Evolutionary conservation across 352 stramenopile genomes (phyloP), one percentile per base, ranked within the genome.

Genomic region (Phytophthora sojae): DNA sequence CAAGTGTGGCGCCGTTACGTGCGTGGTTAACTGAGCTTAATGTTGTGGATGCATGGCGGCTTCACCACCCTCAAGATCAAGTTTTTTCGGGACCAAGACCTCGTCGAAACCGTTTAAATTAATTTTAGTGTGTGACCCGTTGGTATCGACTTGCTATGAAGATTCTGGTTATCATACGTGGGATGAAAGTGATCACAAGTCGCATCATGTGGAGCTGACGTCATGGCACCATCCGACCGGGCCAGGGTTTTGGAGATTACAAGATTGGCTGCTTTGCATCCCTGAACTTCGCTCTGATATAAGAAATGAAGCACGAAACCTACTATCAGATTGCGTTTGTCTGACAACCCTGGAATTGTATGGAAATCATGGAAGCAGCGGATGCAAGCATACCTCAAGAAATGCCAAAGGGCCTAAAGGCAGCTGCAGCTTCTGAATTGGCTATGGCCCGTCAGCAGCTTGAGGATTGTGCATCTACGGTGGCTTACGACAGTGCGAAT

Each of bases 301-400:
- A 47, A 12, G 3, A 21, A 9, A 39, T 17, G 57, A 64, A 7
- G 44, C 42, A 1, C 30, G 55, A 45, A 32, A 23, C 4, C 44
- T 56, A 6, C 23, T 64, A 21, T 21, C 42, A 21, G 29, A 29
- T 30, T 64, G 4, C 8, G 44, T 21, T 9, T 26, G 19, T 64
- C 42, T 14, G 12, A 30, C 4, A 64, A 64, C 6, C 29, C 44
- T 4, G 57, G 57, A 17, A 64, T 55, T 45, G 42, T 56, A 30
- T 30, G 26, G 26, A 30, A 30, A 30, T 30, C 30, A 6, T 64
- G 57, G 44, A 64, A 64, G 8, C 44, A 64, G 19, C 19, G 32
- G 19, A 64, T 62, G 39, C 53, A 62, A 19, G 21, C 19, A 7
- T 54, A 62, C 11, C 56, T 62, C n/a, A 56, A 64, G 21, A 25